A percentile compares a stretch with the other conserved stretches of the same genome.
Conservation (phyloP, 2,329 filamentous ascomycete species). For the Diaporthe sp. region DNA sequence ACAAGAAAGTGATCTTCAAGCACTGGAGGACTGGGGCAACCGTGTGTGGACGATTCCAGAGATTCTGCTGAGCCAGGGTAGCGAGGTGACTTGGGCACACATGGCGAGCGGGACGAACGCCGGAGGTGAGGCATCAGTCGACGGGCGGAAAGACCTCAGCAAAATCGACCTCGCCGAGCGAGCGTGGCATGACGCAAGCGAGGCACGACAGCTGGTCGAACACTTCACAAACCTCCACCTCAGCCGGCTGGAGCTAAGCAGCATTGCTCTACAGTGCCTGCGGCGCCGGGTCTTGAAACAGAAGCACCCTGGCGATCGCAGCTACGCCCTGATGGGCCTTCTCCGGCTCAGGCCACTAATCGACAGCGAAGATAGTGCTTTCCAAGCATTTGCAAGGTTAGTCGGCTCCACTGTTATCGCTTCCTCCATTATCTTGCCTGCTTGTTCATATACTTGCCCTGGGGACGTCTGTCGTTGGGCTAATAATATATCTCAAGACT, state of each 20-base stretch:
- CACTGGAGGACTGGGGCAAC: conserved; percentile 41
- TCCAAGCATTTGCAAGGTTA: conserved; percentile 47
- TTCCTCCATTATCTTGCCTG: too few species aligned
- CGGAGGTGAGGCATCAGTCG: conserved; percentile 35
- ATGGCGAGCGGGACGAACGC: conserved; percentile 40
- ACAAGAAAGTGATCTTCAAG: too few species aligned
- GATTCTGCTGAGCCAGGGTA: conserved; percentile 41
- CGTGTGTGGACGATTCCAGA: conserved; percentile 46
- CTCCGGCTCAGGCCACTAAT: conserved; percentile 46
- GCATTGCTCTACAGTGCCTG: conserved; percentile 45
- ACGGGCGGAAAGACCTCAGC: conserved; percentile 3
- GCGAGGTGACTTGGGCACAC: too few species aligned
- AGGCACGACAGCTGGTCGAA: conserved; percentile 47
- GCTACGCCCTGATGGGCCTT: conserved; percentile 51
- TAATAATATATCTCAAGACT: conserved; percentile 30
- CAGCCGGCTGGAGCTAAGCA: conserved; percentile 47
- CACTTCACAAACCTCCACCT: conserved; percentile 46
- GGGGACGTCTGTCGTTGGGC: too few species aligned
- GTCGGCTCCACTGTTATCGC: too few species aligned
- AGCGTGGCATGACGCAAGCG: conserved; percentile 44
- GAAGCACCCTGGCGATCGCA: conserved; percentile 45
- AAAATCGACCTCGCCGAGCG: not conserved
- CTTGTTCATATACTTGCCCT: too few species aligned
- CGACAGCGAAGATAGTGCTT: conserved; percentile 46
- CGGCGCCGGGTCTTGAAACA: conserved; percentile 37